These are phyloP conservation scores for Scheffersomyces cryptocercus DNA, from an alignment of 1,139 yeast genomes.

Conservation along the genomic window DNA sequence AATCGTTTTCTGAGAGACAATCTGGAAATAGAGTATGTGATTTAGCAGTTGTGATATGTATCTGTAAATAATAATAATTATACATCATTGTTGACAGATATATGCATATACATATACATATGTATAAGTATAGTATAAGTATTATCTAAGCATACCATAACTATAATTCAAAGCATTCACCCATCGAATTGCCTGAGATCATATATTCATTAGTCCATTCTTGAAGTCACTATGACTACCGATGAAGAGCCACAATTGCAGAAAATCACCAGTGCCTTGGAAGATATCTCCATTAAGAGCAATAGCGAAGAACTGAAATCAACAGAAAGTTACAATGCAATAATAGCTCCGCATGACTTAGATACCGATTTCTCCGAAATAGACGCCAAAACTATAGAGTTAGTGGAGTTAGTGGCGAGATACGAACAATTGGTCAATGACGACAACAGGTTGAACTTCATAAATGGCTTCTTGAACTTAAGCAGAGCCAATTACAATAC, in stretches of 20 bases:
- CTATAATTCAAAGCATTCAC: too few relatives aligned
- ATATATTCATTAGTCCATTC: too few relatives aligned
- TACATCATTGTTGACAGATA: too few relatives aligned
- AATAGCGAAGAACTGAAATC: not conserved
- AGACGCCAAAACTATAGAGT: slow-evolving; percentile 21
- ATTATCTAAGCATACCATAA: too few relatives aligned
- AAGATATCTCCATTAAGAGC: slow-evolving; percentile 13
- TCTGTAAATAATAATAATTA: too few relatives aligned
- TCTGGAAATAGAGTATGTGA: too few relatives aligned
- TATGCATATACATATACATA: too few relatives aligned
- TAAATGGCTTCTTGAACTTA: slow-evolving; percentile 35
- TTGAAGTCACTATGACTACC: not conserved
- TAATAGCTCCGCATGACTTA: not conserved
- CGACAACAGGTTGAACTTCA: slow-evolving; percentile 21
- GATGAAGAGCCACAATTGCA: slow-evolving; percentile 5
- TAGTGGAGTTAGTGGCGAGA: slow-evolving; percentile 28
- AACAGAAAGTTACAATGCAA: not conserved
- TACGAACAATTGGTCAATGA: slow-evolving; percentile 28
- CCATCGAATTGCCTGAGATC: too few relatives aligned
- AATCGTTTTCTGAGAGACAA: too few relatives aligned
- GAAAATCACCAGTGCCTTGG: slow-evolving; percentile 12
- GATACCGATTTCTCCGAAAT: slow-evolving; percentile 6
- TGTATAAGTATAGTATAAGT: too few relatives aligned
- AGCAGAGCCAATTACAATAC: slow-evolving; percentile 42
- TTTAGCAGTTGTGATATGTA: too few relatives aligned